These are phyloP conservation scores for Mucor racemosus DNA, from an alignment of 371 early-diverging fungal species.

Conservation along the genomic window DNA sequence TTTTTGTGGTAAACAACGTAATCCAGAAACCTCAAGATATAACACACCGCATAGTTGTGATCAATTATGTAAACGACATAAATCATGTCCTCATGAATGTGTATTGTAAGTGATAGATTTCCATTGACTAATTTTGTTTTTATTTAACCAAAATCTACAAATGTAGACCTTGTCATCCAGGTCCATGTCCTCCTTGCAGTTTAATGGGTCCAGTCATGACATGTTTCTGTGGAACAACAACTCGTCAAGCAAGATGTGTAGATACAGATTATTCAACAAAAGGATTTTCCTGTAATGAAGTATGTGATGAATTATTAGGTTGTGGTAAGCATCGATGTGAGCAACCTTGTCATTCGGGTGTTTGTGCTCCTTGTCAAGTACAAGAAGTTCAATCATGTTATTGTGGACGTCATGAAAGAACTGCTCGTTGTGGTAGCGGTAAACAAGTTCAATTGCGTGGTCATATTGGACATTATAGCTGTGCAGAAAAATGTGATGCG, in stretches of 20 bases:
- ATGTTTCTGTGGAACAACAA: conserved; percentile 84
- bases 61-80: conserved; percentile 68
- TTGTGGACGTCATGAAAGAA: conserved; percentile 69
- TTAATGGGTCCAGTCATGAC: conserved; percentile 71
- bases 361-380: conserved; percentile 69
- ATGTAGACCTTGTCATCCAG: conserved; percentile 86
- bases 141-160: not conserved
- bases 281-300: conserved; percentile 67
- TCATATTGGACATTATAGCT: conserved; percentile 64
- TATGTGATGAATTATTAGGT: conserved; percentile 72
- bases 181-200: conserved; percentile 92
- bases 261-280: conserved; percentile 67
- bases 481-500: conserved; percentile 63
- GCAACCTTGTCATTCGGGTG: conserved; percentile 69
- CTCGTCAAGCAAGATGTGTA: conserved; percentile 67
- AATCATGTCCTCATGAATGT: conserved; percentile 74
- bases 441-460: conserved; percentile 35
- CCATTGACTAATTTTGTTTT: not conserved
- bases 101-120: conserved; percentile 49
- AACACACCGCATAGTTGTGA: conserved; percentile 88
- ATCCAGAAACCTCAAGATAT: conserved; percentile 69
- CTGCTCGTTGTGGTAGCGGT: conserved; percentile 66
- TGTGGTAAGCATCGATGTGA: conserved; percentile 76
- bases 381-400: conserved; percentile 67
- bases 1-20: conserved; percentile 85